These are phyloP conservation scores for Pestalotiopsis sp. DNA, from an alignment of 2,329 filamentous ascomycete genomes.

Conservation along the genomic window DNA sequence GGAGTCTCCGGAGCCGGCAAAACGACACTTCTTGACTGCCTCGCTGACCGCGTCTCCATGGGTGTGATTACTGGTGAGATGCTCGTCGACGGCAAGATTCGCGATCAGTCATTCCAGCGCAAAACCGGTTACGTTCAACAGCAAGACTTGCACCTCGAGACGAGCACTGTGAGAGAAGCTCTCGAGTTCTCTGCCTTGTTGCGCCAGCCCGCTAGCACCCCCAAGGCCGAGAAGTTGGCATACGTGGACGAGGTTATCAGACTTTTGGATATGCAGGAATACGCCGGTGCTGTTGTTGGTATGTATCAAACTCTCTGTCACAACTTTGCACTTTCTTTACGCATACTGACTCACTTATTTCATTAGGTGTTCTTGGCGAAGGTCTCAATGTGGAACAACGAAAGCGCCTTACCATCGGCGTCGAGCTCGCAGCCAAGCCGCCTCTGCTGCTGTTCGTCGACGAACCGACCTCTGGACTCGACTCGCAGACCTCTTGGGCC, in stretches of 20 bases:
- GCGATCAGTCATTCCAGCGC: slow-evolving; percentile 83
- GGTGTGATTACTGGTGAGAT: slow-evolving; percentile 87
- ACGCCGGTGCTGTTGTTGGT: slow-evolving; percentile 69
- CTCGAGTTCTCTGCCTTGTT: slow-evolving; percentile 61
- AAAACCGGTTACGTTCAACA: slow-evolving; percentile 93
- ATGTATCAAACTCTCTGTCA: slow-evolving; percentile 54
- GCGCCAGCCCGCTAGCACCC: slow-evolving; percentile 61
- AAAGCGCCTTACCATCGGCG: slow-evolving; percentile 69
- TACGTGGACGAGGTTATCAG: slow-evolving; percentile 72
- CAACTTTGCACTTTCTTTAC: not conserved
- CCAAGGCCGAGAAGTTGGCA: slow-evolving; percentile 62
- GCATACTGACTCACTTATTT: not conserved
- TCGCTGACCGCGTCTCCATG: slow-evolving; percentile 85
- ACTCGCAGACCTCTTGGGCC: slow-evolving; percentile 73
- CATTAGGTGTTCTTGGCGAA: slow-evolving; percentile 37
- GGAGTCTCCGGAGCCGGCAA: slow-evolving; percentile 86
- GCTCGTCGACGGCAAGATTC: slow-evolving; percentile 64
- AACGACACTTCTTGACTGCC: slow-evolving; percentile 84
- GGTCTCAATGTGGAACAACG: slow-evolving; percentile 48
- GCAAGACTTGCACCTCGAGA: slow-evolving; percentile 78
- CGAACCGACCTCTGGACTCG: slow-evolving; percentile 76
- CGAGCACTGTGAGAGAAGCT: slow-evolving; percentile 1
- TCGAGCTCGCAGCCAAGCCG: slow-evolving; percentile 75
- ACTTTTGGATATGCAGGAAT: slow-evolving; percentile 67
- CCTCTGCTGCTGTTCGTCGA: slow-evolving; percentile 74